Conservation (phyloP, 208 protist species). For the Leishmania tropica region DNA sequence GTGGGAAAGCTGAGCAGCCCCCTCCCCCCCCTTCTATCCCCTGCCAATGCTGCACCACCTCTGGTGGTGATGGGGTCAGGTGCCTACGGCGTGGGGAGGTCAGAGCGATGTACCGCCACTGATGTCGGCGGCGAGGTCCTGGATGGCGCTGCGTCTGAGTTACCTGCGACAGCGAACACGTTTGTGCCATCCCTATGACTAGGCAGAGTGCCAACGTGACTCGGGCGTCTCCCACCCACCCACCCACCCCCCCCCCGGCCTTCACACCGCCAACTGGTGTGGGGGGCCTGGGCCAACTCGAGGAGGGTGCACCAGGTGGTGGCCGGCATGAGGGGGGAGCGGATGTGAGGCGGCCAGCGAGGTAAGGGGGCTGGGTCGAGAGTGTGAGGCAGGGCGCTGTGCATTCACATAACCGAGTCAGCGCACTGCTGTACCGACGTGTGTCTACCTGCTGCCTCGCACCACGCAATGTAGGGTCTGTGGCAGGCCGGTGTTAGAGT, state of each 20-base stretch:
- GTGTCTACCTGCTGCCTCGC: neutral
- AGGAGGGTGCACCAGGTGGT: neutral
- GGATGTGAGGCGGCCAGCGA: neutral
- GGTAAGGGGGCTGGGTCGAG: neutral
- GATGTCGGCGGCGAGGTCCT: neutral
- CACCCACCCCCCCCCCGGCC: neutral
- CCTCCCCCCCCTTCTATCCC: neutral
- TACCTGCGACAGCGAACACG: neutral
- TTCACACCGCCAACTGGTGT: neutral
- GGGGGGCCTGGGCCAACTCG: neutral
- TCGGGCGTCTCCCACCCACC: neutral
- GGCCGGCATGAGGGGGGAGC: neutral
- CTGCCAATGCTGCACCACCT: neutral
- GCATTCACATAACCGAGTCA: neutral
- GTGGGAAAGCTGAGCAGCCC: neutral
- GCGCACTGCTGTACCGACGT: neutral
- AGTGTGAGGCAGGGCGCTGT: neutral
- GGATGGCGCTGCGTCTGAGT: neutral
- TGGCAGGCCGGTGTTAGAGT: neutral
- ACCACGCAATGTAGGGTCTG: neutral
- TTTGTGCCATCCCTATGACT: neutral
- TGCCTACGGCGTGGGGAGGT: neutral
- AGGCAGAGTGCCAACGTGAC: neutral
- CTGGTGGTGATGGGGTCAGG: neutral
- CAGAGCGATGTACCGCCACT: neutral